Evolutionary conservation across 352 stramenopile genomes (phyloP).

Genomic region (Phytophthora sp.): DNA sequence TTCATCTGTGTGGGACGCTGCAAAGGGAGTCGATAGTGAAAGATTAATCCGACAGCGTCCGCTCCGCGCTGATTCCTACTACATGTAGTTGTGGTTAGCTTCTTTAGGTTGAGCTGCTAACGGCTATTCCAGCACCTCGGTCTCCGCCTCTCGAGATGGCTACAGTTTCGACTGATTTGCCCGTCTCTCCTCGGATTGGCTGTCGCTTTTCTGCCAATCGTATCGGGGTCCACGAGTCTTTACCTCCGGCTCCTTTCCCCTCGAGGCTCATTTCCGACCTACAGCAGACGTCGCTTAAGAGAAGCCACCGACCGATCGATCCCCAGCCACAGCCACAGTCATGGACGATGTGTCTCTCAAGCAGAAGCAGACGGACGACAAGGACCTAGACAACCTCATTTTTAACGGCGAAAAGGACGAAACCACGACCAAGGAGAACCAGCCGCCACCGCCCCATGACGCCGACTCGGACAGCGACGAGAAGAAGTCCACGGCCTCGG

Average conservation of each 20-base stretch:
- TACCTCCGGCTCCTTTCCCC: conserved; percentile 17
- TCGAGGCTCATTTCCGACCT: conserved; percentile 29
- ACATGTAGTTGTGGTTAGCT: too few species aligned
- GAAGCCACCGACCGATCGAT: conserved; percentile 4
- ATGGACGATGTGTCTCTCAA: conserved; percentile 67
- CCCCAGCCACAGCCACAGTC: background rate
- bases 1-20: too few species aligned
- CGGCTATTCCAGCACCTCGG: too few species aligned
- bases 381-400: conserved; percentile 86
- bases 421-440: conserved; percentile 30
- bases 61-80: too few species aligned
- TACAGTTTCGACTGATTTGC: conserved; percentile 23
- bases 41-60: too few species aligned
- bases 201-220: conserved; percentile 34
- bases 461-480: conserved; percentile 47
- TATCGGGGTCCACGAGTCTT: background rate
- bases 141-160: conserved; percentile 22
- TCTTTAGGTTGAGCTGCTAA: too few species aligned
- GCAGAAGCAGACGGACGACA: conserved; percentile 69
- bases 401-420: conserved; percentile 79
- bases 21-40: too few species aligned
- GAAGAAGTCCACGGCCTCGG: conserved; percentile 47
- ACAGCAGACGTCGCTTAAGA: conserved; percentile 5
- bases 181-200: conserved; percentile 15
- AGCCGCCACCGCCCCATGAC: conserved; percentile 40